Evolutionary conservation across 108 stramenopile species (phyloP).

Genomic region (Skeletonema grethae): DNA sequence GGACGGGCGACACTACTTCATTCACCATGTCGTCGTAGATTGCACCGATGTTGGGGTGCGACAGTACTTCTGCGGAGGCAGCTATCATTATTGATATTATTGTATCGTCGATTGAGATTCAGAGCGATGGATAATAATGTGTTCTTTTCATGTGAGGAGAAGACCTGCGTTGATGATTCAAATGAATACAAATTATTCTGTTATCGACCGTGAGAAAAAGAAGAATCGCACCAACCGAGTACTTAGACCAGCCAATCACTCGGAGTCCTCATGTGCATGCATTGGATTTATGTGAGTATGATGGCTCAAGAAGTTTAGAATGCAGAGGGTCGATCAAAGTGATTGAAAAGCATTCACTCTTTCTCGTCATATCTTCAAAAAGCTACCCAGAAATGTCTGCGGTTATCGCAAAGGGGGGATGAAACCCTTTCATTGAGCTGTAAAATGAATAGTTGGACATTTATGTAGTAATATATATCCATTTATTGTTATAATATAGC

Average conservation of each 20-base stretch:
- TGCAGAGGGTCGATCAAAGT: not conserved
- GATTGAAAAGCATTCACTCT: not conserved
- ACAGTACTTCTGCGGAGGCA: not conserved
- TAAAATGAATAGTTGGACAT: too few species aligned
- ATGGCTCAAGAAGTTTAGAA: too few species aligned
- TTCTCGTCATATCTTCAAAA: too few species aligned
- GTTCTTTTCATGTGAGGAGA: not conserved
- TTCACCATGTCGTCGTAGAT: not conserved
- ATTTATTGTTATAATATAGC: too few species aligned
- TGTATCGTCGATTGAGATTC: not conserved
- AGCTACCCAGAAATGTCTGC: too few species aligned
- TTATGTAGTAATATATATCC: too few species aligned
- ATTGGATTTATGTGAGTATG: not conserved
- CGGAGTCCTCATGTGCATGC: not conserved
- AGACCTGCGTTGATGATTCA: too few species aligned
- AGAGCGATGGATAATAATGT: too few species aligned
- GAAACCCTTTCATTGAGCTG: too few species aligned
- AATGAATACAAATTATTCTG: too few species aligned
- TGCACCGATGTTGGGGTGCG: not conserved
- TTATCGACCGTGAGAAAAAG: too few species aligned
- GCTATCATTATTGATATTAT: not conserved
- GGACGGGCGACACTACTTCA: not conserved
- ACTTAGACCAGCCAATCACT: not conserved
- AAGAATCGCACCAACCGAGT: not conserved
- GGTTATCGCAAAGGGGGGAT: too few species aligned